Percentiles rank a stretch among this genome's conserved stretches.
phyloP scores from a whole-genome alignment of 73 alveolate species.

The Symbiodinium natans region DNA sequence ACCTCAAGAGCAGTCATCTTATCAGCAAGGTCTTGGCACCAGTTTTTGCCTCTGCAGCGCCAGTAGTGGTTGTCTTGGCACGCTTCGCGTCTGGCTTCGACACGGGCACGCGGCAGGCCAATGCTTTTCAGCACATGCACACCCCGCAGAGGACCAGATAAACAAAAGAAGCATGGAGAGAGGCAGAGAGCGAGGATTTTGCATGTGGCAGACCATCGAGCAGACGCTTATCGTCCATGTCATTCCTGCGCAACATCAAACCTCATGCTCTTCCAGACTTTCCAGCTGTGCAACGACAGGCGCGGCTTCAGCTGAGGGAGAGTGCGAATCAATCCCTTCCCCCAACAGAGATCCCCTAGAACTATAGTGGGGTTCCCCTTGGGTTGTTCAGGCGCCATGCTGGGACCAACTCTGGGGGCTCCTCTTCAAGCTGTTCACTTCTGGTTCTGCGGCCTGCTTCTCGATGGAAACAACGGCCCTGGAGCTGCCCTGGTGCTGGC shows the following conservation, averaged over 20 bases:
- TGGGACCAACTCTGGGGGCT: conserved; percentile 44
- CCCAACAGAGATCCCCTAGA: too few relatives aligned
- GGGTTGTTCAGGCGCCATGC: conserved; percentile 36
- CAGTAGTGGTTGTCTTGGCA: conserved; percentile 15
- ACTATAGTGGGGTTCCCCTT: too few relatives aligned
- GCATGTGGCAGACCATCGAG: conserved; percentile 74
- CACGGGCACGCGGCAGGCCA: conserved; percentile 55
- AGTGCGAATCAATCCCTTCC: too few relatives aligned
- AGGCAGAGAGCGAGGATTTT: too few relatives aligned
- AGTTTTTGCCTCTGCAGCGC: conserved; percentile 16
- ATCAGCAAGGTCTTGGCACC: conserved; percentile 12
- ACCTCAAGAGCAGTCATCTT: too few relatives aligned
- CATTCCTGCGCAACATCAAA: conserved; percentile 43
- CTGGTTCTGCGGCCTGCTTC: not conserved
- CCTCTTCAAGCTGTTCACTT: conserved; percentile 40
- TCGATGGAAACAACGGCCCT: conserved; percentile 68
- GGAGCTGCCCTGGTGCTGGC: conserved; percentile 16
- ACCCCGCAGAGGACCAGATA: too few relatives aligned
- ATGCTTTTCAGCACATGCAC: too few relatives aligned
- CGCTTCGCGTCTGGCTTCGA: conserved; percentile 73
- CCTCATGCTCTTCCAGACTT: conserved; percentile 30
- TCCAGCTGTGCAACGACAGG: conserved; percentile 67
- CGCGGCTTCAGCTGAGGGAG: not conserved
- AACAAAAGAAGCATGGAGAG: too few relatives aligned
- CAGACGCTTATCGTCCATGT: conserved; percentile 23